Evolutionary conservation across 306 rosid species (phyloP).

Genomic region (Potentilla sterilis): DNA sequence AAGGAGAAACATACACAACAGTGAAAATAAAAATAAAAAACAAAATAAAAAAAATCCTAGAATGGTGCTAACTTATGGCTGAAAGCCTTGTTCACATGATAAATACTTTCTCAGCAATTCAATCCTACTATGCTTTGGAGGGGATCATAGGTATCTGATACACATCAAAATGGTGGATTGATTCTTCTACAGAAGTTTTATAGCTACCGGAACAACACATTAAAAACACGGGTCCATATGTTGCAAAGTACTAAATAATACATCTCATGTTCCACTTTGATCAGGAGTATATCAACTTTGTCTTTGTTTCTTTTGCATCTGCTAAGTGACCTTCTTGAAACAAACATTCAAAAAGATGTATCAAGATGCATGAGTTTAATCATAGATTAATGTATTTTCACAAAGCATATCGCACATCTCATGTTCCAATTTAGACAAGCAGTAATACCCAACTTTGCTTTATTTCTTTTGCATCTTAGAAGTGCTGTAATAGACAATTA

Average conservation of each 20-base stretch:
- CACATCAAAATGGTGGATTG: neutral
- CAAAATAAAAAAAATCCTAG: neutral
- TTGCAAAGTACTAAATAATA: slow-evolving; percentile 57
- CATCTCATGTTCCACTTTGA: slow-evolving; percentile 44
- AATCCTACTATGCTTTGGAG: neutral
- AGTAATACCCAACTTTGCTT: slow-evolving; percentile 42
- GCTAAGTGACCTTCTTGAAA: slow-evolving; percentile 71
- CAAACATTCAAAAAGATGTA: slow-evolving; percentile 76
- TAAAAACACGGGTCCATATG: slow-evolving; percentile 17
- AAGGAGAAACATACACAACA: neutral
- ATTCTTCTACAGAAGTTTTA: neutral
- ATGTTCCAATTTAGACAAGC: slow-evolving; percentile 30
- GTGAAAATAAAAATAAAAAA: neutral
- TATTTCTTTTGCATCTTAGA: slow-evolving; percentile 42
- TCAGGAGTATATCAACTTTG: slow-evolving; percentile 49
- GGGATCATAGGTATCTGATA: neutral
- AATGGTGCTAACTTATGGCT: neutral
- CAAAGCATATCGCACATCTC: slow-evolving; percentile 49
- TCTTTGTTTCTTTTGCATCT: slow-evolving; percentile 66
- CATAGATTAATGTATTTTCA: slow-evolving; percentile 28
- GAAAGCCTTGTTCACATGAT: neutral
- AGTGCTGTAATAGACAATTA: slow-evolving; percentile 40
- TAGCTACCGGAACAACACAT: neutral
- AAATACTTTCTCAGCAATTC: neutral
- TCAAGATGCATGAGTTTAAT: slow-evolving; percentile 56